Evolutionary conservation across 1,284 basidiomycete genomes (phyloP).

Genomic region (Ceratobasidium sp.): DNA sequence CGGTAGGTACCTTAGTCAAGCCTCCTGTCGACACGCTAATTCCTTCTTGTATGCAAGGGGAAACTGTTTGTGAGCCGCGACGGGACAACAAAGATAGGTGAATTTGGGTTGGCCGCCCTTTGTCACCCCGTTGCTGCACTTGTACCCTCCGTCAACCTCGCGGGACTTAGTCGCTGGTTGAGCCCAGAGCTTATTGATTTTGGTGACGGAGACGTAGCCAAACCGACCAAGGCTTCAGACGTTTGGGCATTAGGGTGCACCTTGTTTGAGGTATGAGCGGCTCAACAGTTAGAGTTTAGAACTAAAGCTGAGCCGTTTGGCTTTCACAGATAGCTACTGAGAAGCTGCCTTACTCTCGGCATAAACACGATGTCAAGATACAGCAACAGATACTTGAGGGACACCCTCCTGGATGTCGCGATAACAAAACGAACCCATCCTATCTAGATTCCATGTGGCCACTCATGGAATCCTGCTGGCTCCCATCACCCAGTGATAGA

Average conservation of each 20-base stretch:
- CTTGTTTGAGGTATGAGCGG: neutral
- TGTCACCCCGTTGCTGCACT: neutral
- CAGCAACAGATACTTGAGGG: no score
- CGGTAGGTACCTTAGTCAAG: neutral
- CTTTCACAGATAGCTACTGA: no score
- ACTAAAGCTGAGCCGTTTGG: no score
- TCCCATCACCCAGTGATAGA: no score
- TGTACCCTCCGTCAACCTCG: neutral
- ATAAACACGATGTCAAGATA: no score
- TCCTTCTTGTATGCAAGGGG: neutral
- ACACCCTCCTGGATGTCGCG: no score
- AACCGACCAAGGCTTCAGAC: conserved; percentile 9
- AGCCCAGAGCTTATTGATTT: conserved; percentile 32
- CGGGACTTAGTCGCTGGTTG: conserved; percentile 27
- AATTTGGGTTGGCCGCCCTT: conserved; percentile 19
- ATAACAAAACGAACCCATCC: no score
- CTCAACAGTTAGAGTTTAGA: neutral
- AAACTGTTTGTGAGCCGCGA: conserved; percentile 16
- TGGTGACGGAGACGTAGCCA: neutral
- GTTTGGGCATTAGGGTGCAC: conserved; percentile 33
- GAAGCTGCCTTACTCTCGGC: no score
- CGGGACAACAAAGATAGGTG: conserved; percentile 16
- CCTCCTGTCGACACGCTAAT: no score
- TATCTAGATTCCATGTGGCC: no score
- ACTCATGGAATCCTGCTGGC: no score